These are phyloP conservation scores for Saccharomycopsis selenospora DNA, from an alignment of 805 yeast species.

Conservation along the genomic window DNA sequence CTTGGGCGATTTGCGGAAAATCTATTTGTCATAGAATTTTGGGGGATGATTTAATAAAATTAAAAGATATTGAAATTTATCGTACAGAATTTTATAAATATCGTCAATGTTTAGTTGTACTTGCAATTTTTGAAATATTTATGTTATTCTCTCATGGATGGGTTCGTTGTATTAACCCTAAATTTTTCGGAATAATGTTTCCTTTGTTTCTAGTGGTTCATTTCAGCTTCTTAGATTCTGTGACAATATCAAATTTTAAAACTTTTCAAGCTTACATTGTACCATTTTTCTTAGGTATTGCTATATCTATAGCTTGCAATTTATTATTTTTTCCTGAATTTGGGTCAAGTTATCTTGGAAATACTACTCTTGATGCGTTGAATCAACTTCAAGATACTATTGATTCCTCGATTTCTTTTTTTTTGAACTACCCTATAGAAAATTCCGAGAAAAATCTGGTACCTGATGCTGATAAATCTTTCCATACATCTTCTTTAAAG, in stretches of 20 bases:
- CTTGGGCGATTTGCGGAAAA: constrained; percentile 36
- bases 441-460: too few relatives aligned
- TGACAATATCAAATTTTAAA: constrained; percentile 27
- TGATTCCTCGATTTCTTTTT: constrained; percentile 34
- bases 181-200: constrained; percentile 40
- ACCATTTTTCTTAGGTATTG: constrained; percentile 42
- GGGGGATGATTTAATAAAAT: constrained; percentile 25
- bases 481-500: constrained; percentile 25
- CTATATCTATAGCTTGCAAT: constrained; percentile 37
- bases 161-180: constrained; percentile 41
- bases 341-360: constrained; percentile 43
- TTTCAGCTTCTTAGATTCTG: constrained; percentile 37
- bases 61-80: constrained; percentile 30
- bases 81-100: constrained; percentile 27
- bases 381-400: constrained; percentile 35
- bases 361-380: constrained; percentile 33
- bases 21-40: constrained; percentile 35
- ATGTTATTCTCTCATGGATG: constrained; percentile 45
- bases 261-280: constrained; percentile 33
- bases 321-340: constrained; percentile 42
- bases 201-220: constrained; percentile 45
- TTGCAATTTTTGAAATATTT: constrained; percentile 38
- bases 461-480: constrained; percentile 13
- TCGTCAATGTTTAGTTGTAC: constrained; percentile 36
- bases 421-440: constrained; percentile 22